Evolutionary conservation across 352 stramenopile genomes (phyloP), one percentile per base, ranked within the genome.

Genomic region (Hyaloperonospora arabidopsidis): DNA sequence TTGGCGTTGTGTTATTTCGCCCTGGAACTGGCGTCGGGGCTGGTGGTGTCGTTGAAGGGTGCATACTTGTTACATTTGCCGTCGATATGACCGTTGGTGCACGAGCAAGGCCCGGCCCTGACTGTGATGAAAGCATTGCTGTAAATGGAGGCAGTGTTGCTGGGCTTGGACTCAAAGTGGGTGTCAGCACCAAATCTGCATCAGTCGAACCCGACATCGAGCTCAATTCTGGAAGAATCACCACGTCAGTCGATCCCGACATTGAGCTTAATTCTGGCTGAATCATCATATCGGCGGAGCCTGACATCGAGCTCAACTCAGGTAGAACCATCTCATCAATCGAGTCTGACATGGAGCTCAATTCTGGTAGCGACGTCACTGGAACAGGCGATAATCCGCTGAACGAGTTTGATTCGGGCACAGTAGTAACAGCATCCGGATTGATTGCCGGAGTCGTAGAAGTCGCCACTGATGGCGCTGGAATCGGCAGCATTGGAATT

Each of bases 131-230:
- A 53, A 60, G 56, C 29, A 55, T 55, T 14, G 49, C 39, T 49
- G 56, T 66, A 25, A 61, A 41, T n/a, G 60, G 52, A 41, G 55
- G 49, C 34, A 57, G 56, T 18, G 50, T 68, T n/a, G 60, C 55
- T 45, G 54, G 43, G 36, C 39, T 62, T 45, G 54, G 43, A 41
- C 39, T 62, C 14, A 45, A 23, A 38, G 19, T 62, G 18, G 49
- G 22, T 13, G 48, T 11, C 3, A 36, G 29, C 21, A 21, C 47
- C n/a, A 21, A 10, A 43, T 23, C 23, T 52, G 34, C 28, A 44
- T 19, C n/a, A 41, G 4, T 44, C 15, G n/a, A 44, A 13, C 40
- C 52, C 23, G 35, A 49, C 44, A 11, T 36, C 44, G 44, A 14
- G 7, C 43, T 46, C 19, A 45, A 54, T 17, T 49, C 18, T 44